phyloP scores from a whole-genome alignment of 2,329 filamentous ascomycete species.

The Sphaceloma murrayae region DNA sequence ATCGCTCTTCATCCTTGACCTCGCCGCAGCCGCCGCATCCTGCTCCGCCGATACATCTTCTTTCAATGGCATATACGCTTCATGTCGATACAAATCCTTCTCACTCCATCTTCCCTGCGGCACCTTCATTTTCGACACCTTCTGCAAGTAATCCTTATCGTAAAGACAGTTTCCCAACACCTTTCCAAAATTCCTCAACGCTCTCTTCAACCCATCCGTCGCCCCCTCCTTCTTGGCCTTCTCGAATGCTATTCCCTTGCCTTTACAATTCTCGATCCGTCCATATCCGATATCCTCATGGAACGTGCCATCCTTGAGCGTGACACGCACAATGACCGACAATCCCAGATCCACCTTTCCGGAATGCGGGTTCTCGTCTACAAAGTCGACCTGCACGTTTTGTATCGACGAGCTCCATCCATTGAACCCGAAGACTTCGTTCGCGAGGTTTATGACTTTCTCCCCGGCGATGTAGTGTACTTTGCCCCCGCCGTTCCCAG shows the following conservation, averaged over 20 bases:
- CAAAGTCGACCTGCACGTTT: constrained; percentile 89
- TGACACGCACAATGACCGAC: constrained; percentile 84
- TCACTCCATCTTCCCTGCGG: constrained; percentile 68
- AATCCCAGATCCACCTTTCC: constrained; percentile 45
- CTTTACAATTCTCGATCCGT: constrained; percentile 89
- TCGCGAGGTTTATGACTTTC: constrained; percentile 90
- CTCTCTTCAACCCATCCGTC: constrained; percentile 84
- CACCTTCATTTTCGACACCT: constrained; percentile 82
- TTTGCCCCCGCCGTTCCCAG: constrained; percentile 72
- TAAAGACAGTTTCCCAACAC: constrained; percentile 98
- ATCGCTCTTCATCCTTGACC: constrained; percentile 24
- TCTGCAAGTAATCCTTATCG: constrained; percentile 85
- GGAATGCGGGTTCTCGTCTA: constrained; percentile 29
- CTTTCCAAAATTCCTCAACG: constrained; percentile 86
- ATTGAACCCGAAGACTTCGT: constrained; percentile 94
- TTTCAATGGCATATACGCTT: constrained; percentile 57
- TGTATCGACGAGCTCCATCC: constrained; percentile 96
- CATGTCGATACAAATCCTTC: constrained; percentile 70
- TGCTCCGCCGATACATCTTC: constrained; percentile 36
- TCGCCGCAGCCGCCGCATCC: not conserved
- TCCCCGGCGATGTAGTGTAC: constrained; percentile 94
- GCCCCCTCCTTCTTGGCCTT: constrained; percentile 98
- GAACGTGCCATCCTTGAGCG: constrained; percentile 84
- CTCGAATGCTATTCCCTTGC: constrained; percentile 91
- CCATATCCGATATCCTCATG: constrained; percentile 98